Percentiles rank a stretch among this genome's conserved stretches.
These are phyloP conservation scores for Candida maesae DNA, from an alignment of 805 yeast genomes.

Conservation along the genomic window DNA sequence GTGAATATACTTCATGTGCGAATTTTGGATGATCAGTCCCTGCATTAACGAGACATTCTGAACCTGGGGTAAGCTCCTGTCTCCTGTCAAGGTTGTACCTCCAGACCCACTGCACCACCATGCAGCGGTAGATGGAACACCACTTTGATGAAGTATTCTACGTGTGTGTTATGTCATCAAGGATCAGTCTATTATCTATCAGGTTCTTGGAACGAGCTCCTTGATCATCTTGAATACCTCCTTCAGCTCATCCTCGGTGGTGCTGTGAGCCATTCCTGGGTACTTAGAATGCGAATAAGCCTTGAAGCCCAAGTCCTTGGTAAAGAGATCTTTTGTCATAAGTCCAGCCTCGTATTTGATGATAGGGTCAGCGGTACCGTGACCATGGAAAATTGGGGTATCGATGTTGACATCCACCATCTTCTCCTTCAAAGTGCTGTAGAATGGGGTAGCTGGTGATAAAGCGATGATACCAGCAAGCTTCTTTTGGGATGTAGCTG, in stretches of 20 bases:
- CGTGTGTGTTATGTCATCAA: too few species aligned
- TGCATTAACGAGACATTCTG: too few species aligned
- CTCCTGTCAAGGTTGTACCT: too few species aligned
- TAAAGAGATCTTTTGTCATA: slow-evolving; percentile 43
- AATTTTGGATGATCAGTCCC: too few species aligned
- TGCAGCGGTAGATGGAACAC: too few species aligned
- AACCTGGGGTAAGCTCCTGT: too few species aligned
- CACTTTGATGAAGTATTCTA: too few species aligned
- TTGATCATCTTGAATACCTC: slow-evolving; percentile 48
- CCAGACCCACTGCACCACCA: too few species aligned
- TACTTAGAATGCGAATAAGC: slow-evolving; percentile 52
- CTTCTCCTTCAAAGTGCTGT: slow-evolving; percentile 18
- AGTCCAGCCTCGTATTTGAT: slow-evolving; percentile 34
- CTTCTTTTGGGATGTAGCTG: slow-evolving; percentile 50
- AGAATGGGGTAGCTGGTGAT: slow-evolving; percentile 62
- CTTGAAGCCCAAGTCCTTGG: slow-evolving; percentile 41
- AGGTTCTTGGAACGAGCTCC: slow-evolving; percentile 20
- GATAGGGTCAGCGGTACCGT: slow-evolving; percentile 76
- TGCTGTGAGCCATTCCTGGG: slow-evolving; percentile 62
- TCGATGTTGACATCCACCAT: slow-evolving; percentile 41
- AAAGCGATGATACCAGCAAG: slow-evolving; percentile 76
- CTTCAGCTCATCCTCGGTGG: slow-evolving; percentile 60
- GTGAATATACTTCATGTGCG: too few species aligned
- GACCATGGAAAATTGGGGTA: slow-evolving; percentile 85
- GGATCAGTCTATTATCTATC: not conserved